A percentile compares a stretch with the other conserved stretches of the same genome.
These are phyloP conservation scores for Climacium dendroides DNA, from an alignment of 225 moss, liverwort and hornwort genomes.

Conservation along the genomic window DNA sequence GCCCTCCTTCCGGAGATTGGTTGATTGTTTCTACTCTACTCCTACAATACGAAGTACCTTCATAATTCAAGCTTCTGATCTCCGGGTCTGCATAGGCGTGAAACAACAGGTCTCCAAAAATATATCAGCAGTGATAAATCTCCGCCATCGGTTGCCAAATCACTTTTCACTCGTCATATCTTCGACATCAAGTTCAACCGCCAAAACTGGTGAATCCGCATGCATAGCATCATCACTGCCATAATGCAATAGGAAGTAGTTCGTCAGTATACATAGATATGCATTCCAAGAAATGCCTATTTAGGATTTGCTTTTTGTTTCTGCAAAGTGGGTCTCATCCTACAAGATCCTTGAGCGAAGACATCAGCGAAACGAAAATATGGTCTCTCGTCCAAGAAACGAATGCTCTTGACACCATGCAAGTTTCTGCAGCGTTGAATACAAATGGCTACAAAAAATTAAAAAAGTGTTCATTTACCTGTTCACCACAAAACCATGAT, in stretches of 20 bases:
- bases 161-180: conserved; percentile 61
- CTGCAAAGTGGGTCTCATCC: background rate
- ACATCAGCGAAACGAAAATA: background rate
- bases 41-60: background rate
- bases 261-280: background rate
- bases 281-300: background rate
- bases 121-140: background rate
- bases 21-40: background rate
- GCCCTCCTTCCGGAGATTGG: background rate
- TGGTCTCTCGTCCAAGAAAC: background rate
- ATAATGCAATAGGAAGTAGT: background rate
- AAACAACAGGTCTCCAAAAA: background rate
- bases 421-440: background rate
- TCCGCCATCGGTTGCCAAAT: background rate
- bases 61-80: background rate
- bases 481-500: conserved; percentile 90
- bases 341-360: background rate
- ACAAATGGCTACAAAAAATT: background rate
- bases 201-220: conserved; percentile 85
- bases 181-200: conserved; percentile 82
- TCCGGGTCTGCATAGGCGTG: background rate
- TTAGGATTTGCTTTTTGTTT: background rate
- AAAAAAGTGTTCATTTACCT: conserved; percentile 22
- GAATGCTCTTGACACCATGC: background rate
- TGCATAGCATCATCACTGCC: conserved; percentile 89